Base-by-base conservation (phyloP, 768 basidiomycete species). In the Aureoboletus auriporus region DNA sequence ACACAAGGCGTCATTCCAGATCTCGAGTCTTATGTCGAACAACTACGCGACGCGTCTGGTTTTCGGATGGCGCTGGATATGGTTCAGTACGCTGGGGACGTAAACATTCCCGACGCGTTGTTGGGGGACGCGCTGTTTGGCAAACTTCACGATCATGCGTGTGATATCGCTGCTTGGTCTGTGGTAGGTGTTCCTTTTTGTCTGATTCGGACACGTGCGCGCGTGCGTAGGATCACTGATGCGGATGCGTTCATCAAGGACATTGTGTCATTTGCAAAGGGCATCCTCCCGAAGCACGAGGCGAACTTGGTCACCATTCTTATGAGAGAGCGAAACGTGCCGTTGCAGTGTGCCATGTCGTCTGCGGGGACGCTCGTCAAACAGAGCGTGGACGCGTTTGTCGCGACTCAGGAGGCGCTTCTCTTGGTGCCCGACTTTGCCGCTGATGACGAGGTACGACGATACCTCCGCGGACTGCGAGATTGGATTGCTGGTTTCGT, bases 401-500 rank as follows among this genome's bases (percentile, higher is more conserved):
- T 67, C 7, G 54, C 50, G 23, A 50, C 53, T 1, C 67, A 65
- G 29, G 60, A 54, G 30, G 48, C 49, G 3, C 37, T 69, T 12
- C 47, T 54, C 6, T 52, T 53, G 9, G 44, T 54, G 4, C 42
- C 55, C 10, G 55, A 51, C 1, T 42, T 52, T 20, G 45, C 52
- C 30, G 40, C 43, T 34, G 49, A 64, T 45, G 52, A 39, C 41
- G 68, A 72, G 43, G 60, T 64, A 26, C 57, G 55, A 17, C 62
- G 55, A 5, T 82, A 79, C 54, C 63, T 79, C 27, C 73, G 66
- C n/a, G 76, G 75, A 7, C 60, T 84, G 27, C 74, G 75, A 31
- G 77, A 83, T 50, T 78, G 73, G 52, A 71, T 85, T 34, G 69
- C 74, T 3, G 83, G 83, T 8, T 71, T 69, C n/a, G 55, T 80